phyloP scores from a whole-genome alignment of 1,139 yeast genomes.

The Yamadazyma spencermartinsiae region DNA sequence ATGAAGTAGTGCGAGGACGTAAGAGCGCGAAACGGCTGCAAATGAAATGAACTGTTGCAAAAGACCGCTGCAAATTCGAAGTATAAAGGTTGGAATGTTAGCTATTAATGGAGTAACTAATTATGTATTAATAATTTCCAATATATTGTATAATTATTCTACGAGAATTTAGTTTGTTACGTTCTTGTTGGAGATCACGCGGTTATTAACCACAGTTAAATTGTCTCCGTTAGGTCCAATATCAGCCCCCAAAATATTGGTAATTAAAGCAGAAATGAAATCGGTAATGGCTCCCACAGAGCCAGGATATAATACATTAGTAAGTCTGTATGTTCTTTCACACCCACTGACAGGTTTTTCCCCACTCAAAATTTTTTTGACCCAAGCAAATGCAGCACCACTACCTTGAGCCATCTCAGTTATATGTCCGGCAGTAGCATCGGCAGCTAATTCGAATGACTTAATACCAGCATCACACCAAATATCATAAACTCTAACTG shows the following conservation, averaged over 20 bases:
- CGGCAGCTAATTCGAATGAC: slow-evolving; percentile 31
- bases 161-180: no score
- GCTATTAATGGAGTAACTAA: no score
- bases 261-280: slow-evolving; percentile 11
- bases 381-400: slow-evolving; percentile 34
- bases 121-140: no score
- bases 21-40: no score
- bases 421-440: slow-evolving; percentile 28
- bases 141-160: no score
- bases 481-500: slow-evolving; percentile 25
- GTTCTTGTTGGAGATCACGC: slow-evolving; percentile 10
- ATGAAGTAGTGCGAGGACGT: neutral
- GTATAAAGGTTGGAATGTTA: no score
- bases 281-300: slow-evolving; percentile 5
- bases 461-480: slow-evolving; percentile 34
- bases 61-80: neutral
- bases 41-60: no score
- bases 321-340: slow-evolving; percentile 19
- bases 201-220: slow-evolving; percentile 7
- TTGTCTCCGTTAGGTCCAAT: slow-evolving; percentile 20
- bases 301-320: slow-evolving; percentile 28
- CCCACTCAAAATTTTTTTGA: slow-evolving; percentile 22
- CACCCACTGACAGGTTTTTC: slow-evolving; percentile 29
- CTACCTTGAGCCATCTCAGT: slow-evolving; percentile 26
- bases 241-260: slow-evolving; percentile 12